Evolutionary conservation across 139 green algal species (phyloP).

Genomic region (Picochlorum sp.): DNA sequence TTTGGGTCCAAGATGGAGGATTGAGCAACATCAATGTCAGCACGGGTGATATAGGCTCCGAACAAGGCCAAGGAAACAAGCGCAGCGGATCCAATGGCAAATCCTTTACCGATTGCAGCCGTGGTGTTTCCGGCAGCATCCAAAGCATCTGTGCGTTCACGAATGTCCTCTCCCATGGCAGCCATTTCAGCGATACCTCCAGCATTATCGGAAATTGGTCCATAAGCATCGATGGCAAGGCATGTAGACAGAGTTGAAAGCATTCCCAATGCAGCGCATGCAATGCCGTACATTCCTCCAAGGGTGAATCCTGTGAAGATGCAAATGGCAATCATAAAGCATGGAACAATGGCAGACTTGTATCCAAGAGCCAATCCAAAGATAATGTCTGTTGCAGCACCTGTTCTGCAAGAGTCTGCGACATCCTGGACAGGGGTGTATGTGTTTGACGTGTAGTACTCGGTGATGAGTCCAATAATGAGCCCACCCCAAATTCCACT

Average conservation of each 20-base stretch:
- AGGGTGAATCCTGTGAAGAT: slow-evolving; percentile 84
- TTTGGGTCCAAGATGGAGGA: slow-evolving; percentile 87
- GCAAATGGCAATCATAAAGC: slow-evolving; percentile 74
- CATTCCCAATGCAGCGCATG: slow-evolving; percentile 93
- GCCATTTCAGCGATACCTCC: slow-evolving; percentile 98
- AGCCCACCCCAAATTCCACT: slow-evolving; percentile 91
- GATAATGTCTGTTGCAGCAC: slow-evolving; percentile 95
- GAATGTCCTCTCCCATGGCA: slow-evolving; percentile 94
- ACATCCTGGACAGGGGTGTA: slow-evolving; percentile 76
- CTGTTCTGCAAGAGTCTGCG: slow-evolving; percentile 89
- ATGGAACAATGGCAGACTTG: slow-evolving; percentile 90
- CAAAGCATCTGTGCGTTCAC: slow-evolving; percentile 92
- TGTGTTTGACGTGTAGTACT: slow-evolving; percentile 96
- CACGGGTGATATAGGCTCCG: slow-evolving; percentile 84
- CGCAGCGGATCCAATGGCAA: slow-evolving; percentile 94
- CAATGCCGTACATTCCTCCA: slow-evolving; percentile 91
- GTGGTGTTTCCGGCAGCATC: slow-evolving; percentile 98
- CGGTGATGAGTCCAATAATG: slow-evolving; percentile 89
- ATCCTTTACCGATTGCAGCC: slow-evolving; percentile 96
- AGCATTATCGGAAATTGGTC: slow-evolving; percentile 93
- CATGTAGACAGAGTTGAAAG: slow-evolving; percentile 86
- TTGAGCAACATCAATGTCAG: slow-evolving; percentile 67
- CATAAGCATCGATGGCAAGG: slow-evolving; percentile 94
- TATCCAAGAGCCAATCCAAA: slow-evolving; percentile 97
- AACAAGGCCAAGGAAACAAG: slow-evolving; percentile 97